phyloP scores from a whole-genome alignment of 2,329 filamentous ascomycete species.

The Macrophomina pseudophaseolina region DNA sequence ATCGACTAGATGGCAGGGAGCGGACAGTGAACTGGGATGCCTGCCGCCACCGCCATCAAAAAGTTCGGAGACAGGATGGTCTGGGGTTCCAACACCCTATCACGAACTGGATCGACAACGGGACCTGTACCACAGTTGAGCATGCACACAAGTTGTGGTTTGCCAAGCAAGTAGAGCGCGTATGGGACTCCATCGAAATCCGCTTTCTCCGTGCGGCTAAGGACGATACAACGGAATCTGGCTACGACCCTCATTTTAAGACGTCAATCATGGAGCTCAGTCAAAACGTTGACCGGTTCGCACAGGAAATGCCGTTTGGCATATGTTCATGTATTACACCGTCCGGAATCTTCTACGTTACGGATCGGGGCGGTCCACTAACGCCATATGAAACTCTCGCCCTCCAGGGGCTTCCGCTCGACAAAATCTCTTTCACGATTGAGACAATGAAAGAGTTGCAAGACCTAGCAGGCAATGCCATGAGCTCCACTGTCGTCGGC shows the following conservation, averaged over 20 bases:
- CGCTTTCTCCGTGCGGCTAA: conserved; percentile 58
- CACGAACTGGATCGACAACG: conserved; percentile 64
- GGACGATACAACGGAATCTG: conserved; percentile 33
- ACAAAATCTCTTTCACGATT: conserved; percentile 66
- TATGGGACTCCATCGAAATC: conserved; percentile 71
- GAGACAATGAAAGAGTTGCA: conserved; percentile 65
- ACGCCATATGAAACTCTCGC: conserved; percentile 66
- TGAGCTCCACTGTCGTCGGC: conserved; percentile 75
- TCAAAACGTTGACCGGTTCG: conserved; percentile 72
- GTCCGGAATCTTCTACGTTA: conserved; percentile 64
- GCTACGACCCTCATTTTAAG: conserved; percentile 65
- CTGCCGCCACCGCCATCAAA: conserved; percentile 65
- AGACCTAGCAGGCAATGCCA: conserved; percentile 79
- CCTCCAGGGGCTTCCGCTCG: conserved; percentile 71
- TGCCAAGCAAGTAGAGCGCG: conserved; percentile 59
- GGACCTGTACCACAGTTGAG: conserved; percentile 60
- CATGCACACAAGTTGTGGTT: conserved; percentile 60
- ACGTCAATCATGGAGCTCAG: conserved; percentile 66
- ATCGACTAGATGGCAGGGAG: not conserved
- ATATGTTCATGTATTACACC: conserved; percentile 73
- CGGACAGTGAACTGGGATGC: conserved; percentile 56
- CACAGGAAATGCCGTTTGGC: conserved; percentile 58
- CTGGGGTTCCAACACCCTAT: conserved; percentile 63
- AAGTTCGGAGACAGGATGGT: conserved; percentile 55
- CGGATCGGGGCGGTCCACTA: conserved; percentile 64